These are phyloP conservation scores for Aureobasidium melanogenum DNA, from an alignment of 2,329 filamentous ascomycete species.

Conservation along the genomic window DNA sequence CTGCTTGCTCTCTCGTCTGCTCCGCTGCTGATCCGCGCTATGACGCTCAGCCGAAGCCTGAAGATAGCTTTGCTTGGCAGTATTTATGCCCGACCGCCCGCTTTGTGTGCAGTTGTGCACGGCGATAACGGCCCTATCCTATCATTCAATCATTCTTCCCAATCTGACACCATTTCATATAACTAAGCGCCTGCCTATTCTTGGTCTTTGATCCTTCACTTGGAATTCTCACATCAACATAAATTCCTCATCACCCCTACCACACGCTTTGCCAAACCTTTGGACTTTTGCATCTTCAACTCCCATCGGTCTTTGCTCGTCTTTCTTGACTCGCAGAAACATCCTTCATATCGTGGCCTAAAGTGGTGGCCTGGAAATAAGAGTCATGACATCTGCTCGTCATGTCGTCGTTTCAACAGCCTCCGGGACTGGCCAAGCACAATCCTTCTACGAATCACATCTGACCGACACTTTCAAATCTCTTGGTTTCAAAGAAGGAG, in stretches of 20 bases:
- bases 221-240: neutral
- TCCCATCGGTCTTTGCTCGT: neutral
- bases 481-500: slow-evolving; percentile 28
- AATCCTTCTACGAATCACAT: slow-evolving; percentile 29
- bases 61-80: neutral
- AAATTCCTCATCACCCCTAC: neutral
- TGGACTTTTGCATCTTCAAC: neutral
- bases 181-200: neutral
- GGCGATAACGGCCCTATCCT: neutral
- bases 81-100: too few species aligned
- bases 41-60: neutral
- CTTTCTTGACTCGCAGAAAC: neutral
- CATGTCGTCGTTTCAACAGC: slow-evolving; percentile 38
- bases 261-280: too few species aligned
- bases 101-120: neutral
- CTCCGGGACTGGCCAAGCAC: slow-evolving; percentile 35
- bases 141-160: neutral
- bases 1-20: neutral
- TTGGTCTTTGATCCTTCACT: neutral
- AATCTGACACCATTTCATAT: neutral
- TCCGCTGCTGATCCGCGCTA: neutral
- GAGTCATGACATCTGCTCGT: slow-evolving; percentile 2
- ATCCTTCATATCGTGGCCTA: neutral
- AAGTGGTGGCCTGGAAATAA: neutral
- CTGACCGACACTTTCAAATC: slow-evolving; percentile 34